Conservation (phyloP, 2,329 filamentous ascomycete genomes). For the Lachnellula willkommii region DNA sequence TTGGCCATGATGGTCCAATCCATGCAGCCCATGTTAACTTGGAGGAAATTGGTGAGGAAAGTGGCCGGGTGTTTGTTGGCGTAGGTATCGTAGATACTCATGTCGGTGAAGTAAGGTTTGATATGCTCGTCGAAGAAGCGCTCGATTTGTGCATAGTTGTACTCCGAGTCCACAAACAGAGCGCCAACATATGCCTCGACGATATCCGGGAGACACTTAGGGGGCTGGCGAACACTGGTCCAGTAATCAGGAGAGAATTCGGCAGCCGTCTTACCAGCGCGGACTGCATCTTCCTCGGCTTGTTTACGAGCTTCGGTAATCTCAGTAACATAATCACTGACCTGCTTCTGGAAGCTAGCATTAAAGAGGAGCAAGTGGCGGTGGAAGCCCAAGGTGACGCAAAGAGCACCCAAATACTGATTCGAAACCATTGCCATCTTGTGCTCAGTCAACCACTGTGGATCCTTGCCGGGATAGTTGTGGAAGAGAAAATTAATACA, state of each 20-base stretch:
- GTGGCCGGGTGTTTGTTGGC: conserved; percentile 84
- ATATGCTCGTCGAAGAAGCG: conserved; percentile 73
- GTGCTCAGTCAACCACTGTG: conserved; percentile 96
- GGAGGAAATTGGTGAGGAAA: conserved; percentile 59
- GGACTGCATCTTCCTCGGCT: conserved; percentile 31
- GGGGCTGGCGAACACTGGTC: conserved; percentile 57
- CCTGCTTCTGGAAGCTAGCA: conserved; percentile 38
- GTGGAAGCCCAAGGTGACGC: conserved; percentile 73
- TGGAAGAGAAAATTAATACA: conserved; percentile 79
- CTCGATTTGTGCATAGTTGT: conserved; percentile 68
- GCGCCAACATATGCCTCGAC: conserved; percentile 87
- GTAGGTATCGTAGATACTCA: conserved; percentile 80
- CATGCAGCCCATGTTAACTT: conserved; percentile 59
- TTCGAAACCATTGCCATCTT: conserved; percentile 99
- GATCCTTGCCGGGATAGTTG: conserved; percentile 70
- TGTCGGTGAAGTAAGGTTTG: conserved; percentile 74
- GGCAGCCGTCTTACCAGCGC: conserved; percentile 31
- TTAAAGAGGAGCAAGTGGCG: conserved; percentile 60
- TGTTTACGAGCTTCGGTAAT: conserved; percentile 48
- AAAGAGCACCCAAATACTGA: conserved; percentile 80
- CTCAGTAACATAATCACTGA: conserved; percentile 52
- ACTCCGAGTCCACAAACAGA: conserved; percentile 83
- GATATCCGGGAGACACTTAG: conserved; percentile 76
- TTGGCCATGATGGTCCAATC: conserved; percentile 46
- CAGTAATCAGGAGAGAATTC: conserved; percentile 61